These are phyloP conservation scores for Colletotrichum somersetense DNA, from an alignment of 2,329 filamentous ascomycete genomes.

Conservation along the genomic window DNA sequence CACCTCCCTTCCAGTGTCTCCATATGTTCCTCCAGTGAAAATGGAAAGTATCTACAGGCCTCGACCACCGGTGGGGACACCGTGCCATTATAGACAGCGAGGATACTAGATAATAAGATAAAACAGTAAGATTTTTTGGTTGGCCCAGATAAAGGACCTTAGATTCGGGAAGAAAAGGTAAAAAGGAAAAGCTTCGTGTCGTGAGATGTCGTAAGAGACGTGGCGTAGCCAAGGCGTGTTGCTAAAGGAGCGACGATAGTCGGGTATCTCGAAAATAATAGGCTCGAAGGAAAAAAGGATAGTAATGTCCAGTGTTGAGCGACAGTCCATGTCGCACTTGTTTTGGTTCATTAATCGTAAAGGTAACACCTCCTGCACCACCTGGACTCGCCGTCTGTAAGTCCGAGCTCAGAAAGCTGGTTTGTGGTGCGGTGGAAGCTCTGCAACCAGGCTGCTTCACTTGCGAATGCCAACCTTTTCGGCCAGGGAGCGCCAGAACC, in stretches of 20 bases:
- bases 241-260: slow-evolving; percentile 42
- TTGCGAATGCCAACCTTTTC: slow-evolving; percentile 56
- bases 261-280: slow-evolving; percentile 46
- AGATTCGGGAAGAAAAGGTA: slow-evolving; percentile 3
- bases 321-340: slow-evolving; percentile 26
- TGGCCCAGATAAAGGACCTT: slow-evolving; percentile 12
- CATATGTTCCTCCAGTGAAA: slow-evolving; percentile 27
- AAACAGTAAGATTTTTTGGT: slow-evolving; percentile 29
- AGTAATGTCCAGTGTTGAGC: slow-evolving; percentile 34
- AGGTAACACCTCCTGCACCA: slow-evolving; percentile 1
- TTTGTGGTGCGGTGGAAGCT: slow-evolving; percentile 9
- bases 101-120: slow-evolving; percentile 34
- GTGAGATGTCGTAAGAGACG: slow-evolving; percentile 38
- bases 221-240: slow-evolving; percentile 33
- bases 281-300: slow-evolving; percentile 18
- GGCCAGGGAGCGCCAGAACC: slow-evolving; percentile 63
- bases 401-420: background rate
- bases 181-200: slow-evolving; percentile 15
- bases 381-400: slow-evolving; percentile 4
- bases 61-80: slow-evolving; percentile 14
- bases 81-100: slow-evolving; percentile 27
- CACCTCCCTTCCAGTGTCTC: slow-evolving; percentile 26
- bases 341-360: slow-evolving; percentile 37
- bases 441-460: slow-evolving; percentile 19
- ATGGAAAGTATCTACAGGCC: slow-evolving; percentile 35